Evolutionary conservation across 1,284 basidiomycete species (phyloP), one percentile per base, ranked within the genome.

Genomic region (Leccinum pallidistipes): DNA sequence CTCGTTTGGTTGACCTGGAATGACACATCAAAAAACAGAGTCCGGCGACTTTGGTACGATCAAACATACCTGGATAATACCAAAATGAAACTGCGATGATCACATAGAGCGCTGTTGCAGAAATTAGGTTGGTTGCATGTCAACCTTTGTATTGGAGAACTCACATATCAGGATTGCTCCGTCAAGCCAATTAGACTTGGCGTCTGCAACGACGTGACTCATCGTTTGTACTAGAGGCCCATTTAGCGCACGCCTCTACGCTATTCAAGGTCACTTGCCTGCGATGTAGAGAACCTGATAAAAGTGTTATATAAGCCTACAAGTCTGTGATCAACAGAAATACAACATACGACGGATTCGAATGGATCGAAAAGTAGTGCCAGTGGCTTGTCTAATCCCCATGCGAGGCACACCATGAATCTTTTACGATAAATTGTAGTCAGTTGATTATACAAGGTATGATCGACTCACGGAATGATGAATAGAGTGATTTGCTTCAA

Each of bases 401-500:
- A 93, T 7, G 81, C 90, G 12, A 91, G 76, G 10, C 77, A 81
- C 11, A 88, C 81, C 66, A 87, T 87, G 67, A 90, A 84, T 56
- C 84, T 89, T 60, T 49, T 16, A 56, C 24, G 27, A 34, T 10
- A 0, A 27, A 16, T 49, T 18, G 40, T 43, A 43, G 40, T 43
- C 40, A 43, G n/a, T 43, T 43, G n/a, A 16, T 18, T 0, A 55
- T 32, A 12, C 18, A 24, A 38, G 14, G 10, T 31, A 10, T 27
- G 9, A 8, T 38, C 3, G 31, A 62, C 72, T 68, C 60, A 74
- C 72, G 72, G 72, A 65, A 82, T 69, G 62, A 69, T 64, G 71
- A 95, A 90, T 50, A 95, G 81, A 1, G 92, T 89, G 61, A 94
- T 93, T 87, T 97, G 95, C 89, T 91, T 54, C 43, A 45, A 32